Conservation (phyloP, 192 early-diverging fungal genomes). For the Lobosporangium transversale region DNA sequence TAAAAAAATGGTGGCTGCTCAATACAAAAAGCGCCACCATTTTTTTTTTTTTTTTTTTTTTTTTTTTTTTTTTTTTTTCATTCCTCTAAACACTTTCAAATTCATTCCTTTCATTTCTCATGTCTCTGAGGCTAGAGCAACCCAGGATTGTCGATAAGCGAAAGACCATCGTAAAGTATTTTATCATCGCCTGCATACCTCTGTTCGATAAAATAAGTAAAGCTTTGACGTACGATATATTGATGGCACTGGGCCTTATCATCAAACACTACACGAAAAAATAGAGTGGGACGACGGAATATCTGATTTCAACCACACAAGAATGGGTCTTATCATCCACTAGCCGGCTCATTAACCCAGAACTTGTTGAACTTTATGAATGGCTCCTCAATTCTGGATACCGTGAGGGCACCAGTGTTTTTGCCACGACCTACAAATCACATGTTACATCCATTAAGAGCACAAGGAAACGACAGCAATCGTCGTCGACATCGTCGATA, state of each 20-base stretch:
- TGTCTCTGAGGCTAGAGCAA: conserved; percentile 9
- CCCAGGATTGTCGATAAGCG: conserved; percentile 40
- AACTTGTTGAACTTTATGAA: conserved; percentile 47
- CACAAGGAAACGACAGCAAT: conserved; percentile 15
- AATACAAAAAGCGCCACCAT: conserved; percentile 6
- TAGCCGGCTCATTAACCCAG: conserved; percentile 29
- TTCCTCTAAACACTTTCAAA: not conserved
- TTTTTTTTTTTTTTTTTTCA: not conserved
- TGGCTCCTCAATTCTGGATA: conserved; percentile 45
- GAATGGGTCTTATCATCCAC: conserved; percentile 42
- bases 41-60: conserved; percentile 3
- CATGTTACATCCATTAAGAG: conserved; percentile 2
- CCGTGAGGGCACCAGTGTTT: conserved; percentile 4
- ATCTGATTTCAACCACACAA: conserved; percentile 21
- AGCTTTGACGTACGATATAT: too few species aligned
- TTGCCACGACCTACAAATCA: conserved; percentile 3
- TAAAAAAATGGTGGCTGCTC: not conserved
- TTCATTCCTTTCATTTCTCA: not conserved
- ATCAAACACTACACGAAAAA: too few species aligned
- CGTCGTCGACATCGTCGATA: not conserved
- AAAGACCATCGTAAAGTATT: conserved; percentile 19
- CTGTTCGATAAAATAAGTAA: too few species aligned
- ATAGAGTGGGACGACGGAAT: too few species aligned
- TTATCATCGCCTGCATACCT: too few species aligned
- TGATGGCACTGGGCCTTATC: too few species aligned